phyloP scores from a whole-genome alignment of 768 basidiomycete species.

The Floccularia luteovirens region DNA sequence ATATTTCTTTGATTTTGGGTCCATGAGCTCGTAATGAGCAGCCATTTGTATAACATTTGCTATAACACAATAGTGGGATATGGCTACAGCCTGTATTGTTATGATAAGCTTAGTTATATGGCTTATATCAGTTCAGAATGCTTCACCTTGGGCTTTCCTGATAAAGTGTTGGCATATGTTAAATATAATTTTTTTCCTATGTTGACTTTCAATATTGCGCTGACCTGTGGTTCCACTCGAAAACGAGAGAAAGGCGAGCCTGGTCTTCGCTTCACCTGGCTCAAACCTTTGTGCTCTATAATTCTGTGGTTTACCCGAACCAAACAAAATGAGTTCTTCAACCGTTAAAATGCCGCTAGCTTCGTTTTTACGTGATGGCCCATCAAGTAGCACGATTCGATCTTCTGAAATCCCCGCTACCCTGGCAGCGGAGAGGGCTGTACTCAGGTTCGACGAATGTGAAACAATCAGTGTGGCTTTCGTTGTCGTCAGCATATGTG shows the following conservation, averaged over 20 bases:
- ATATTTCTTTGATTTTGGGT: slow-evolving; percentile 28
- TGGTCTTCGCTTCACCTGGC: slow-evolving; percentile 52
- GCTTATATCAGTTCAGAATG: background rate
- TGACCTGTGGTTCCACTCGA: slow-evolving; percentile 76
- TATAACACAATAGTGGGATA: slow-evolving; percentile 60
- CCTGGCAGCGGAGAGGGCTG: slow-evolving; percentile 37
- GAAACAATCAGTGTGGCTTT: slow-evolving; percentile 40
- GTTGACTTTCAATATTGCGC: slow-evolving; percentile 23
- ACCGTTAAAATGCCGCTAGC: slow-evolving; percentile 21
- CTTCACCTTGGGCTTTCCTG: slow-evolving; percentile 29
- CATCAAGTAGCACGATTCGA: slow-evolving; percentile 30
- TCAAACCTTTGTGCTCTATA: slow-evolving; percentile 39
- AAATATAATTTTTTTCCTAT: background rate
- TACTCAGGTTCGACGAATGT: slow-evolving; percentile 33
- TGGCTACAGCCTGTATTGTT: slow-evolving; percentile 46
- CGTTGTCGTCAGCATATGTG: slow-evolving; percentile 43
- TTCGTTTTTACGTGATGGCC: slow-evolving; percentile 9
- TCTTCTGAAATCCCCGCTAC: slow-evolving; percentile 30
- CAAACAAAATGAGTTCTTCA: slow-evolving; percentile 39
- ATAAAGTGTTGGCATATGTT: background rate
- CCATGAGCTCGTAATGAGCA: slow-evolving; percentile 35
- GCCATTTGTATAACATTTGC: slow-evolving; percentile 55
- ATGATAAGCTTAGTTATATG: slow-evolving; percentile 1
- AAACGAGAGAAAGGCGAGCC: slow-evolving; percentile 62
- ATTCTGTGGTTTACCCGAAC: slow-evolving; percentile 20